These are phyloP conservation scores for Psophocarpus tetragonolobus DNA, from an alignment of 306 rosid genomes.

Conservation along the genomic window DNA sequence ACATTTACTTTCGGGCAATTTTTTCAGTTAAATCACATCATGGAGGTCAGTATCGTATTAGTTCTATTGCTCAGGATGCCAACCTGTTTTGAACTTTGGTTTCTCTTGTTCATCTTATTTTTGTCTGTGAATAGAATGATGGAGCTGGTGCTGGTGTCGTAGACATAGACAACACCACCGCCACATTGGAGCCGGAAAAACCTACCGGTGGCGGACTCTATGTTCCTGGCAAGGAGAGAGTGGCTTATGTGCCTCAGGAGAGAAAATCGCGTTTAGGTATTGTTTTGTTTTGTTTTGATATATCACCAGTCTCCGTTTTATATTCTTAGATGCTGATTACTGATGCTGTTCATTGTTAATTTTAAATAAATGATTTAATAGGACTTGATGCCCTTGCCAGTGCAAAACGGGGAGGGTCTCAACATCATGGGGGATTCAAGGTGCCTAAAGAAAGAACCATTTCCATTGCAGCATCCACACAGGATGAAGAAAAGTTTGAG, in stretches of 20 bases:
- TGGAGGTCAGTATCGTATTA: conserved; percentile 40
- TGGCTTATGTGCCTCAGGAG: conserved; percentile 65
- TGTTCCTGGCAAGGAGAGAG: conserved; percentile 81
- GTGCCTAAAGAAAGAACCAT: conserved; percentile 65
- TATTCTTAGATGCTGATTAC: not conserved
- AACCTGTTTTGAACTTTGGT: not conserved
- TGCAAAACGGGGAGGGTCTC: conserved; percentile 71
- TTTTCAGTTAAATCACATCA: not conserved
- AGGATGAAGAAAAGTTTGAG: conserved; percentile 66
- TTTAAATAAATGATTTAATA: conserved; percentile 32
- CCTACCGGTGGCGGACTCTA: conserved; percentile 56
- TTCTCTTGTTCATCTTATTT: not conserved
- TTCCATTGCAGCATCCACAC: conserved; percentile 66
- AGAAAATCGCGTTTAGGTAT: conserved; percentile 78
- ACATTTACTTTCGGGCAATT: not conserved
- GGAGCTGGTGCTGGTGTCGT: conserved; percentile 44
- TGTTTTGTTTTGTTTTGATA: conserved; percentile 27
- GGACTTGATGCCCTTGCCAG: conserved; percentile 89
- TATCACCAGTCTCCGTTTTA: not conserved
- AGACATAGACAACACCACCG: conserved; percentile 60
- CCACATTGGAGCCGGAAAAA: conserved; percentile 67
- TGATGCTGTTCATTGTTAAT: conserved; percentile 1
- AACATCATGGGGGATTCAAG: conserved; percentile 64
- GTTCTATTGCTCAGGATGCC: not conserved
- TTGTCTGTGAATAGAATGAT: conserved; percentile 44